Conservation (phyloP, 257 asterid genomes). For the Solanum raphanifolium region DNA sequence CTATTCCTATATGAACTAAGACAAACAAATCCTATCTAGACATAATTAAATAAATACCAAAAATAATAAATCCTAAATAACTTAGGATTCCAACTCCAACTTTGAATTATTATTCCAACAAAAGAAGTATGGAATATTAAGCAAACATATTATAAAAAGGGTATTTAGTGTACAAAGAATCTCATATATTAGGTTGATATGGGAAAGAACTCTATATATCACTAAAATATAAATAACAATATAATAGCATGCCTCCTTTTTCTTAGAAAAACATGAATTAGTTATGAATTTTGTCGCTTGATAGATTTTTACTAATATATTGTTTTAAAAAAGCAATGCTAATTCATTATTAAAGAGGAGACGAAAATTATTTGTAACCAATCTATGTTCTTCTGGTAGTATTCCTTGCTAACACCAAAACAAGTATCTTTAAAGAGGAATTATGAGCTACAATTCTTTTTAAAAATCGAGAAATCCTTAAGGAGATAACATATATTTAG, state of each 20-base stretch:
- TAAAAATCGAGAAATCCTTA: not conserved
- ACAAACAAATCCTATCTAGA: too few relatives aligned
- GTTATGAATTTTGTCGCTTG: not conserved
- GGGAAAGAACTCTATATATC: too few relatives aligned
- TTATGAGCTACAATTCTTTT: not conserved
- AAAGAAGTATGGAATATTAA: not conserved
- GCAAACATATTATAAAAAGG: not conserved
- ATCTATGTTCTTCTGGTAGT: not conserved
- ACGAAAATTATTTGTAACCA: not conserved
- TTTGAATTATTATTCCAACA: too few relatives aligned
- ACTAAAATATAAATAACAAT: not conserved
- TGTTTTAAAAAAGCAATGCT: not conserved
- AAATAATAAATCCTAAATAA: too few relatives aligned
- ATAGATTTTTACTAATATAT: not conserved
- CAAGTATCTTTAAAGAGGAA: not conserved
- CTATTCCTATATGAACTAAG: not conserved
- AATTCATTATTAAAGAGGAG: not conserved
- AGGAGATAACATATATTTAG: not conserved
- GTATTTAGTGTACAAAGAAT: not conserved
- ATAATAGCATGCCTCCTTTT: not conserved
- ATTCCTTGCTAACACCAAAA: not conserved
- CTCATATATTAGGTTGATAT: too few relatives aligned
- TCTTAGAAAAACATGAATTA: not conserved
- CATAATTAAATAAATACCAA: too few relatives aligned
- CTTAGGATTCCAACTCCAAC: too few relatives aligned